Evolutionary conservation across 2,329 filamentous ascomycete genomes (phyloP), one percentile per base, ranked within the genome.

Genomic region (Hortaea sp.): DNA sequence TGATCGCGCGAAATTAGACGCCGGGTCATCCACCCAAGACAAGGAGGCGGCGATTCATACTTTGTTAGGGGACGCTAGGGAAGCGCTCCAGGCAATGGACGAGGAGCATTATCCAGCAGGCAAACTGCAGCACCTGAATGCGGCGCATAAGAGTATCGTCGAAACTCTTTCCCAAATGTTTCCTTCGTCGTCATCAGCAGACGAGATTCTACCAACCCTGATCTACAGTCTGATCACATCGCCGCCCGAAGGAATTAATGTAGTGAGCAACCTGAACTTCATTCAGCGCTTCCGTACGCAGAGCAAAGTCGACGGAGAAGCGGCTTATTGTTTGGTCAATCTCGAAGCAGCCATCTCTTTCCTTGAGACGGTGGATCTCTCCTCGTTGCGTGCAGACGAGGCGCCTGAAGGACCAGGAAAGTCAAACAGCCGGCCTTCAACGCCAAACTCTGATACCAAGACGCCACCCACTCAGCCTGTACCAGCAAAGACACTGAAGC

Each of bases 191-290:
- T 95, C 92, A 1, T 97, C 92, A 1, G 92, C 92, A 2, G 92
- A 98, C 62, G 92, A 97, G 67, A 94, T 98, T 45, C 81, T 98
- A 64, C 92, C 92, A 0, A 95, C 94, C 65, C 76, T 98, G 52
- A 98, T 98, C 51, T 98, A 94, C 69, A 87, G 88, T 0, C 77
- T 98, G 49, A 94, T 98, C 62, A 95, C 88, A 2, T 83, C 89
- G 39, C 84, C 88, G 0, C 85, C 89, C 0, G 85, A 92, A 64
- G 79, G 82, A 31, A 82, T 97, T 41, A 86, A 89, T 63, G 84
- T 89, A 46, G 88, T 95, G 60, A 97, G 90, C 70, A 94, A 98
- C 63, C 73, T 94, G n/a, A 81, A 85, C 56, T 98, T 97, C 63
- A 88, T 97, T 54, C 89, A 97, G 62, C 75, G 85, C 51, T 98